A percentile compares a stretch with the other conserved stretches of the same genome.
These are phyloP conservation scores for Aspergillus ellipticus DNA, from an alignment of 495 filamentous ascomycete species.

Conservation along the genomic window DNA sequence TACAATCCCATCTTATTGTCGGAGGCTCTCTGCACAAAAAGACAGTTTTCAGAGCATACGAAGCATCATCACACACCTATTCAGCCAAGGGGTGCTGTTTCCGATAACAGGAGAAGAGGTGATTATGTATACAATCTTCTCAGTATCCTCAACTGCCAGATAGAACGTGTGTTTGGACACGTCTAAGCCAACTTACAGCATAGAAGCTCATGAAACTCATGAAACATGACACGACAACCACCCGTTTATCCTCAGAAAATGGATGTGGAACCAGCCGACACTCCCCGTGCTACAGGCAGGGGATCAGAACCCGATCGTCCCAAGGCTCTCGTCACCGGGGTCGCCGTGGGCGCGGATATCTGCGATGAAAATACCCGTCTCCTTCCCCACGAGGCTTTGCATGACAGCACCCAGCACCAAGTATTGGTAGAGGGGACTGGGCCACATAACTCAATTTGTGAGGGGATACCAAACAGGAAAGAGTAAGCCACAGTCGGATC, in stretches of 20 bases:
- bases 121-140: too few relatives aligned
- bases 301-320: slow-evolving; percentile 51
- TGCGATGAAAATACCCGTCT: slow-evolving; percentile 30
- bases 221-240: slow-evolving; percentile 50
- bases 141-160: too few relatives aligned
- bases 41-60: too few relatives aligned
- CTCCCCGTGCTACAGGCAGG: slow-evolving; percentile 45
- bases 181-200: too few relatives aligned
- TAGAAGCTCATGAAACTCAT: too few relatives aligned
- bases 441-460: background rate
- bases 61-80: too few relatives aligned
- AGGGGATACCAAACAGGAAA: background rate
- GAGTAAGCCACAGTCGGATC: background rate
- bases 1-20: too few relatives aligned
- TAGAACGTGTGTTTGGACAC: too few relatives aligned
- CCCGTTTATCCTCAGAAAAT: slow-evolving; percentile 42
- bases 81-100: too few relatives aligned
- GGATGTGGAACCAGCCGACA: slow-evolving; percentile 49
- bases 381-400: slow-evolving; percentile 41
- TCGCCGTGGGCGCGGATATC: slow-evolving; percentile 39
- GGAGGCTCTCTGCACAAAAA: too few relatives aligned
- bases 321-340: slow-evolving; percentile 51
- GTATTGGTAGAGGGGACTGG: slow-evolving; percentile 49
- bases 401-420: slow-evolving; percentile 50
- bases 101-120: too few relatives aligned